Evolutionary conservation across 257 asterid genomes (phyloP).

Genomic region (Nicotiana obtusifolia): DNA sequence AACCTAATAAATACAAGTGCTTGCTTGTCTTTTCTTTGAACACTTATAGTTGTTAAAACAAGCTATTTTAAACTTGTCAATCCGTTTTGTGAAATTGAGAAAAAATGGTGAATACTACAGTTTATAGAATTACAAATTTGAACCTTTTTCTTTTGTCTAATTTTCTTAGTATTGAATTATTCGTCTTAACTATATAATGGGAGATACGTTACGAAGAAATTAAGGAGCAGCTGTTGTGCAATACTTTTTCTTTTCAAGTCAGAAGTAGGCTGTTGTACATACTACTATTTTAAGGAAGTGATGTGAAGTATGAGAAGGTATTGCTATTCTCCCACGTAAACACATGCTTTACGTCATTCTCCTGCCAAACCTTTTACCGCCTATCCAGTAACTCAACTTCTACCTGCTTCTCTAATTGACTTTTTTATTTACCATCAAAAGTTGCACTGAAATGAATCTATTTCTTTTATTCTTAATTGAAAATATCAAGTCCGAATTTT

Average conservation of each 20-base stretch:
- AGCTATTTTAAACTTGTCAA: too few species aligned
- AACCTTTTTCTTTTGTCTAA: background rate
- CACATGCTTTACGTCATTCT: constrained; percentile 9
- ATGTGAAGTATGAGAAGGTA: background rate
- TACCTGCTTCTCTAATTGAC: too few species aligned
- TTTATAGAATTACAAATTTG: background rate
- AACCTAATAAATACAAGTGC: too few species aligned
- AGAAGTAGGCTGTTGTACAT: too few species aligned
- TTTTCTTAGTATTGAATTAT: background rate
- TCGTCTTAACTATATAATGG: background rate
- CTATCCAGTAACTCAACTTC: background rate
- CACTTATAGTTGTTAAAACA: too few species aligned
- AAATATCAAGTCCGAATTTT: too few species aligned
- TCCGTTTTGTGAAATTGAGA: too few species aligned
- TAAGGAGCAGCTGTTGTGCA: background rate
- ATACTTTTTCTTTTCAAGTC: too few species aligned
- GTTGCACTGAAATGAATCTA: accelerated
- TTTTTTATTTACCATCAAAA: too few species aligned
- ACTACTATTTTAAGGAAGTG: background rate
- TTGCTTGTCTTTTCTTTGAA: too few species aligned
- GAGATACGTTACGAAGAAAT: background rate
- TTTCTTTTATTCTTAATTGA: too few species aligned
- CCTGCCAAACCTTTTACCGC: background rate
- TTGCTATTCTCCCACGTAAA: background rate
- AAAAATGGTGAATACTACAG: too few species aligned